A percentile compares a stretch with the other conserved stretches of the same genome.
Conservation (phyloP, 202 grass and related monocot species). For the Hordeum pubiflorum region DNA sequence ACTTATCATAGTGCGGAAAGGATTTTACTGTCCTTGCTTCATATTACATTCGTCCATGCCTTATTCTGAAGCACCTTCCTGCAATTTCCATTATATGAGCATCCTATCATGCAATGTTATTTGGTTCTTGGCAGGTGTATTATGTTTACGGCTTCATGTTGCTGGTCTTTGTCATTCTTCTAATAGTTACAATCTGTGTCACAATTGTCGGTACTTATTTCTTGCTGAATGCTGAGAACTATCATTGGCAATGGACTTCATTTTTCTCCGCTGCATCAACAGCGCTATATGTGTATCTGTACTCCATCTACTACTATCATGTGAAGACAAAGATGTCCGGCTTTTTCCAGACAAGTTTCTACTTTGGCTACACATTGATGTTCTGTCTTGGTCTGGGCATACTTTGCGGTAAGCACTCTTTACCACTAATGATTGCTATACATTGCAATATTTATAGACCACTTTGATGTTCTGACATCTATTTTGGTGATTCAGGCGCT, state of each 20-base stretch:
- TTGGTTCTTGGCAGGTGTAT: slow-evolving; percentile 45
- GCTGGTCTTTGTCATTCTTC: slow-evolving; percentile 63
- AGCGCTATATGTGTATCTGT: slow-evolving; percentile 56
- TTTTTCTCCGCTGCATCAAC: slow-evolving; percentile 61
- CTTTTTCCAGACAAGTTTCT: slow-evolving; percentile 79
- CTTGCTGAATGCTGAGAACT: slow-evolving; percentile 66
- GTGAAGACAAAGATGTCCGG: slow-evolving; percentile 77
- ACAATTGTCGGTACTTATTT: slow-evolving; percentile 78
- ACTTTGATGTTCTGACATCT: background rate
- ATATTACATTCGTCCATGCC: background rate
- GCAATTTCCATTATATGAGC: background rate
- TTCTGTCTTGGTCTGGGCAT: slow-evolving; percentile 67
- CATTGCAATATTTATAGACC: background rate
- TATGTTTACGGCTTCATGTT: slow-evolving; percentile 78
- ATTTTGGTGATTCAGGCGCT: slow-evolving; percentile 43
- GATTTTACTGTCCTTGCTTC: background rate
- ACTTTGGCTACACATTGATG: slow-evolving; percentile 74
- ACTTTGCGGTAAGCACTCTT: slow-evolving; percentile 46
- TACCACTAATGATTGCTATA: background rate
- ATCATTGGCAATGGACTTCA: slow-evolving; percentile 63
- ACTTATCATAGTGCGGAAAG: background rate
- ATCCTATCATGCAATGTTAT: background rate
- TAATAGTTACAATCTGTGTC: slow-evolving; percentile 63
- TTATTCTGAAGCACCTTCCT: background rate
- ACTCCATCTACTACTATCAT: slow-evolving; percentile 64